Percentiles rank a stretch among this genome's conserved stretches.
Conservation (phyloP, 257 asterid species). For the Coffea eugenioides region DNA sequence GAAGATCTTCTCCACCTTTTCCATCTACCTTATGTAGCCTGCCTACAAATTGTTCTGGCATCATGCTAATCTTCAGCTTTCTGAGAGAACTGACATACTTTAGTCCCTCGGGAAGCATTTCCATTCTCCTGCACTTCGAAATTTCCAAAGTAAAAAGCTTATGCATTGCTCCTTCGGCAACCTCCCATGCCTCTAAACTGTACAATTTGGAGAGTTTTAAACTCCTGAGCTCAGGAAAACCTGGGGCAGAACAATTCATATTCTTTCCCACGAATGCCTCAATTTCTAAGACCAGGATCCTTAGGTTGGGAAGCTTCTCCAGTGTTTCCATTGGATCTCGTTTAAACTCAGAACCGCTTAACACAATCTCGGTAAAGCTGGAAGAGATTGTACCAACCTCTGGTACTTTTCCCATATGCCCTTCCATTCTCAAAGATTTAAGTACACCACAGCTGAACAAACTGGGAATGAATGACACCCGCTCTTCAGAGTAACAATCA, state of each 20-base stretch:
- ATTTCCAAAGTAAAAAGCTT: slow-evolving; percentile 20
- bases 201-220: slow-evolving; percentile 24
- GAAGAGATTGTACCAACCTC: not conserved
- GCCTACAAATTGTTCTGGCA: slow-evolving; percentile 6
- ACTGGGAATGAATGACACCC: not conserved
- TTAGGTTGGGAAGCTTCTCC: slow-evolving; percentile 14
- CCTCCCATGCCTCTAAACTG: slow-evolving; percentile 11
- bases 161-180: slow-evolving; percentile 24
- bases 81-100: not conserved
- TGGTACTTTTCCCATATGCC: slow-evolving; percentile 14
- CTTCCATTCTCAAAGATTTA: slow-evolving; percentile 18
- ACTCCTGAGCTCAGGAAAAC: slow-evolving; percentile 24
- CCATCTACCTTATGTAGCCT: not conserved
- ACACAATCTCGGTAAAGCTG: slow-evolving; percentile 15
- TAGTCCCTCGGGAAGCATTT: slow-evolving; percentile 13
- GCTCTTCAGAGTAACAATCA: slow-evolving; percentile 17
- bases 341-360: slow-evolving; percentile 14
- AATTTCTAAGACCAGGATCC: slow-evolving; percentile 17
- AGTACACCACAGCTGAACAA: slow-evolving; percentile 9
- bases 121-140: slow-evolving; percentile 5
- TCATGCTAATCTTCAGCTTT: slow-evolving; percentile 1
- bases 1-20: not conserved
- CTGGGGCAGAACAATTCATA: not conserved
- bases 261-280: slow-evolving; percentile 20
- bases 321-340: slow-evolving; percentile 24